These are phyloP conservation scores for Agaricales sp. DNA, from an alignment of 1,284 basidiomycete genomes.

Conservation along the genomic window DNA sequence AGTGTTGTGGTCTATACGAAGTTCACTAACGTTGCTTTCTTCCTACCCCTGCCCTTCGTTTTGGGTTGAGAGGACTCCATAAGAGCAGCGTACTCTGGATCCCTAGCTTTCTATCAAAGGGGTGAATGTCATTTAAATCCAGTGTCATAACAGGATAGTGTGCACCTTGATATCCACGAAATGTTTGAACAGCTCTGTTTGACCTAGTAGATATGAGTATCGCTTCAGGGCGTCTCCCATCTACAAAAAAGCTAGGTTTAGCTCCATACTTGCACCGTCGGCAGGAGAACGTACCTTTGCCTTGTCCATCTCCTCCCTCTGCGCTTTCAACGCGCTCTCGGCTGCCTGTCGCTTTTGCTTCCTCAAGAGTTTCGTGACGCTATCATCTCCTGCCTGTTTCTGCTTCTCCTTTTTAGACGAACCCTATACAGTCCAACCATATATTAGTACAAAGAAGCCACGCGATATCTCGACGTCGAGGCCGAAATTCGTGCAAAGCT, in stretches of 20 bases:
- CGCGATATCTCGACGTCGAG: no score
- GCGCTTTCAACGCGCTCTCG: constrained; percentile 55
- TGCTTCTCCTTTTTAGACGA: no score
- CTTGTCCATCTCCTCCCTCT: constrained; percentile 74
- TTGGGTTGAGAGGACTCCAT: constrained; percentile 81
- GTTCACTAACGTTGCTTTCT: constrained; percentile 58
- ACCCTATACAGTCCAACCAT: no score
- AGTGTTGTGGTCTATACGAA: background rate
- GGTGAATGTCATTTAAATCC: constrained; percentile 1
- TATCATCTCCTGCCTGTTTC: no score
- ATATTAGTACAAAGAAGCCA: no score
- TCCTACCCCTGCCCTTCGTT: constrained; percentile 71
- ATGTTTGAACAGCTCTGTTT: constrained; percentile 93
- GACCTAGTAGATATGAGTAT: constrained; percentile 89
- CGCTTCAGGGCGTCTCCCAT: constrained; percentile 78
- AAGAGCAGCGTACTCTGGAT: constrained; percentile 90
- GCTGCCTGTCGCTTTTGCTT: constrained; percentile 59
- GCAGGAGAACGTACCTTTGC: constrained; percentile 47
- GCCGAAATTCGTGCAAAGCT: no score
- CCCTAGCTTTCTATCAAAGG: constrained; percentile 70
- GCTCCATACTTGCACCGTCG: background rate
- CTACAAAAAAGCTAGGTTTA: background rate
- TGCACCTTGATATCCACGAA: constrained; percentile 89
- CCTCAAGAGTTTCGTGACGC: constrained; percentile 24
- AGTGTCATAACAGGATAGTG: constrained; percentile 1